Conservation (phyloP, 202 grass and related monocot genomes). For the Setaria viridis region DNA sequence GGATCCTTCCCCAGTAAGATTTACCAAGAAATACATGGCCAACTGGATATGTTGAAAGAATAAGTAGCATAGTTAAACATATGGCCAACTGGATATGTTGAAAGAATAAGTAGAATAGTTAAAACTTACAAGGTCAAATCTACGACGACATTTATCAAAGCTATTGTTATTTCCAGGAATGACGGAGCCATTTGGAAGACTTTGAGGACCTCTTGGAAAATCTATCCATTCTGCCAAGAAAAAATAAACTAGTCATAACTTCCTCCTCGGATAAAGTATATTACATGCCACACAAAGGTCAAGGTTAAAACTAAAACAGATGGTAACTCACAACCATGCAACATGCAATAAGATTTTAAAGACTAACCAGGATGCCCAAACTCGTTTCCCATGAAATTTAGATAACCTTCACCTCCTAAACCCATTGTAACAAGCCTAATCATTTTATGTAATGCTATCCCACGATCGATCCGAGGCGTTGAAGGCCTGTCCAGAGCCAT, state of each 20-base stretch:
- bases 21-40: constrained; percentile 34
- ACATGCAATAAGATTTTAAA: constrained; percentile 53
- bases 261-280: constrained; percentile 17
- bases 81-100: constrained; percentile 7
- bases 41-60: constrained; percentile 15
- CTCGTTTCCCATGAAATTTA: constrained; percentile 99
- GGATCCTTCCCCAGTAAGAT: constrained; percentile 23
- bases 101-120: constrained; percentile 31
- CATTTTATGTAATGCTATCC: constrained; percentile 98
- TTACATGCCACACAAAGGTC: not conserved
- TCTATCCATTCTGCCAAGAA: constrained; percentile 92
- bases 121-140: constrained; percentile 91
- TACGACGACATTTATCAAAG: constrained; percentile 93
- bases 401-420: constrained; percentile 97
- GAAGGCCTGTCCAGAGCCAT: constrained; percentile 89
- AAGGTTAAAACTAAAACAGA: constrained; percentile 10
- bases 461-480: constrained; percentile 89
- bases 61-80: constrained; percentile 31
- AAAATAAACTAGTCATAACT: constrained; percentile 38
- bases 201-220: constrained; percentile 85
- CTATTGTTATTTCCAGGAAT: constrained; percentile 88
- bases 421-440: constrained; percentile 97
- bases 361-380: constrained; percentile 97
- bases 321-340: constrained; percentile 6
- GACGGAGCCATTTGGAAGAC: constrained; percentile 70